Conservation (phyloP, 2,329 filamentous ascomycete genomes). For the Thelonectria blattea region DNA sequence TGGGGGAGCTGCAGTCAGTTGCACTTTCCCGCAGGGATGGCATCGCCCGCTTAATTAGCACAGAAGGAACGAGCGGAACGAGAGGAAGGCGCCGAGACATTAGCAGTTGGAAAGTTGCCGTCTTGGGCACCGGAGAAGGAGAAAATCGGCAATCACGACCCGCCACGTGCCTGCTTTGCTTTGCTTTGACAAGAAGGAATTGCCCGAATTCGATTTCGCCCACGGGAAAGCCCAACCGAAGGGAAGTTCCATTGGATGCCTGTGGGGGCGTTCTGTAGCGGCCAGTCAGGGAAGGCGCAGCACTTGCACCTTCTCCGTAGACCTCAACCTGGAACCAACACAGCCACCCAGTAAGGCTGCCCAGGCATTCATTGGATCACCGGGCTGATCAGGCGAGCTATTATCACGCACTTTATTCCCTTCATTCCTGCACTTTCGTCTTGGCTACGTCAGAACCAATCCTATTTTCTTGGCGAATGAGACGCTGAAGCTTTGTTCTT, state of each 20-base stretch:
- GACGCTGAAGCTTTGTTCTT: neutral
- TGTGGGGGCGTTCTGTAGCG: too few species aligned
- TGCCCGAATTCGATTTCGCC: too few species aligned
- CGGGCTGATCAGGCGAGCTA: neutral
- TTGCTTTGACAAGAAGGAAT: neutral
- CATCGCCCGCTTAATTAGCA: neutral
- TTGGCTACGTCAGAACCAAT: neutral
- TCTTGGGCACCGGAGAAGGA: neutral
- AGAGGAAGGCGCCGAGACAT: too few species aligned
- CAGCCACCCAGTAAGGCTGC: neutral
- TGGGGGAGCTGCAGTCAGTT: too few species aligned
- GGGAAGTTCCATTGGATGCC: too few species aligned
- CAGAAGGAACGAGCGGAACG: neutral
- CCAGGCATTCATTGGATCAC: neutral
- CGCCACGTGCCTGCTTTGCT: neutral
- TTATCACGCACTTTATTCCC: neutral
- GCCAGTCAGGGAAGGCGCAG: neutral
- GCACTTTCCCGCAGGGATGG: neutral
- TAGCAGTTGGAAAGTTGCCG: neutral
- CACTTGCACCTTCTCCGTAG: neutral
- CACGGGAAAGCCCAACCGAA: too few species aligned
- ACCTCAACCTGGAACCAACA: neutral
- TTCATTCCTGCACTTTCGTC: too few species aligned
- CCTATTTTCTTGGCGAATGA: neutral
- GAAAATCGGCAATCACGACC: neutral